These are phyloP conservation scores for Hypoxylon cercidicola DNA, from an alignment of 495 filamentous ascomycete species.

Conservation along the genomic window DNA sequence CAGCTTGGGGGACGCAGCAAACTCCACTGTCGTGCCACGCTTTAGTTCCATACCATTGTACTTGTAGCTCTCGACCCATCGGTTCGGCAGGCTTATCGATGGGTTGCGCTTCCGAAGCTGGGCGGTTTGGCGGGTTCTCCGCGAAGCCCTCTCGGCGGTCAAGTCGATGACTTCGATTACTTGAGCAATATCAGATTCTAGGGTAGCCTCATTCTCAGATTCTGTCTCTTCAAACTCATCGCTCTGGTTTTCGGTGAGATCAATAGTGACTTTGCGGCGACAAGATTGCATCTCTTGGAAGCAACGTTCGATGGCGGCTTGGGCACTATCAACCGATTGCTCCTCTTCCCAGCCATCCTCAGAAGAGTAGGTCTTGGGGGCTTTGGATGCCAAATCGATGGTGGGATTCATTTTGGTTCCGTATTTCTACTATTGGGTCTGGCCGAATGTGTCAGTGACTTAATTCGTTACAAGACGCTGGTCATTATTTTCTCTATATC, in stretches of 20 bases:
- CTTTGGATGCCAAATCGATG: background rate
- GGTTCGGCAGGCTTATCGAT: conserved; percentile 2
- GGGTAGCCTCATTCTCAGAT: conserved; percentile 9
- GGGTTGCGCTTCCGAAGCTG: conserved; percentile 23
- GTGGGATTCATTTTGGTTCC: conserved; percentile 4
- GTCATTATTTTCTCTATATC: background rate
- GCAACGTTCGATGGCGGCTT: conserved; percentile 30
- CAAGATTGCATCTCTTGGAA: conserved; percentile 20
- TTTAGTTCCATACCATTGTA: conserved; percentile 37
- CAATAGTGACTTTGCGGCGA: conserved; percentile 2
- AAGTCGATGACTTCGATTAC: conserved; percentile 41
- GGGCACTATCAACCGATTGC: conserved; percentile 2
- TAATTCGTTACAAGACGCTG: background rate
- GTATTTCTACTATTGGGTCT: background rate
- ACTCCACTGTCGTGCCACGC: conserved; percentile 49
- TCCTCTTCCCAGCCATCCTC: conserved; percentile 24
- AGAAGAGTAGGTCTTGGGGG: background rate
- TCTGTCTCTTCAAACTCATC: conserved; percentile 16
- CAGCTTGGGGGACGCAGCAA: conserved; percentile 31
- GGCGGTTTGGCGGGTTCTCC: conserved; percentile 5
- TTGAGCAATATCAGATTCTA: conserved; percentile 25
- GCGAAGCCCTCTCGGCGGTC: background rate
- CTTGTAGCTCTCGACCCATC: conserved; percentile 25
- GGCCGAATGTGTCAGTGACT: background rate
- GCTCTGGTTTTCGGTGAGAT: conserved; percentile 15